Evolutionary conservation across 179 eudicot species (phyloP).

Genomic region (Actinidia arguta): DNA sequence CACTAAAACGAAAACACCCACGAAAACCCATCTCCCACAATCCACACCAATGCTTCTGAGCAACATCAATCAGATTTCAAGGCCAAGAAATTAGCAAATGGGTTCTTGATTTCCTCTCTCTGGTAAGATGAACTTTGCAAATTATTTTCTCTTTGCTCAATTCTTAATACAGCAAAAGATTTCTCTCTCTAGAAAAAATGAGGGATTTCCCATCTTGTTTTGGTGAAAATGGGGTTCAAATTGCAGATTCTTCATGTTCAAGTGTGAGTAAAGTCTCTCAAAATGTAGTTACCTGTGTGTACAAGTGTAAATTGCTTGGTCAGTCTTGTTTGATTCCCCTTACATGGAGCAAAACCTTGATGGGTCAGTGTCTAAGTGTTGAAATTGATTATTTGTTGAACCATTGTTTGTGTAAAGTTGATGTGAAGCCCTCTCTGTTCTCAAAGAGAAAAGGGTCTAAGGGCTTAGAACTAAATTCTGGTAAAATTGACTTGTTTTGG

Average conservation of each 20-base stretch:
- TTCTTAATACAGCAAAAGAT: neutral
- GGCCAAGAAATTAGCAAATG: neutral
- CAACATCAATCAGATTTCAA: neutral
- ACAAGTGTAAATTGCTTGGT: constrained; percentile 66
- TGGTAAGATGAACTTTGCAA: neutral
- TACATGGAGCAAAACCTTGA: constrained; percentile 77
- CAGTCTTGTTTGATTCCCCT: constrained; percentile 56
- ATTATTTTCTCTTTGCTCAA: neutral
- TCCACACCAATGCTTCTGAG: neutral
- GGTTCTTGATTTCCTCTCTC: neutral
- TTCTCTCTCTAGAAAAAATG: constrained; percentile 32
- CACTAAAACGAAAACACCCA: neutral
- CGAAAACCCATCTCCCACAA: constrained; percentile 4
- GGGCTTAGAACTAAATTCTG: constrained; percentile 53
- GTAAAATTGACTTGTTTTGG: constrained; percentile 68
- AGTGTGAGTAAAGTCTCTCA: constrained; percentile 58
- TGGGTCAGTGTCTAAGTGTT: constrained; percentile 78
- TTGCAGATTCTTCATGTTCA: constrained; percentile 76
- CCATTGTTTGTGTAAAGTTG: constrained; percentile 66
- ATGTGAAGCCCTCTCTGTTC: constrained; percentile 77
- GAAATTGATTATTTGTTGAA: constrained; percentile 63
- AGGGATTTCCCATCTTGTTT: constrained; percentile 87
- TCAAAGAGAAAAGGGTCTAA: constrained; percentile 78
- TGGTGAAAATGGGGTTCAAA: constrained; percentile 85
- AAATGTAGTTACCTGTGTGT: constrained; percentile 74